Conservation (phyloP, 495 filamentous ascomycete species). For the Aspergillus saccharolyticus region DNA sequence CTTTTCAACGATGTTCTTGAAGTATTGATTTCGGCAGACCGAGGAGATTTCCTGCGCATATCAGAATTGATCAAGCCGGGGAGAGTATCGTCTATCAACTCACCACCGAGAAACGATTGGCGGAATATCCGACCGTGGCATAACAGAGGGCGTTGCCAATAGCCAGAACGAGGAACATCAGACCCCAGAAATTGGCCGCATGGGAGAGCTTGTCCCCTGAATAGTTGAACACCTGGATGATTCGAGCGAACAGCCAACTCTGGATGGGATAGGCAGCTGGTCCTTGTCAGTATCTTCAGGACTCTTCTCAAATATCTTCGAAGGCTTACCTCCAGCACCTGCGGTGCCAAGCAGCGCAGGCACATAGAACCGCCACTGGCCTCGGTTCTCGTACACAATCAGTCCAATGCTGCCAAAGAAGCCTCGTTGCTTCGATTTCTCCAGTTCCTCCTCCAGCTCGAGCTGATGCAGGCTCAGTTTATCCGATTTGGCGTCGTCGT, state of each 20-base stretch:
- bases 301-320: constrained; percentile 26
- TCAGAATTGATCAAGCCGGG: neutral
- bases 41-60: constrained; percentile 9
- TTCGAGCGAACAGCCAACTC: constrained; percentile 32
- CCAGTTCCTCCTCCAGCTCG: constrained; percentile 40
- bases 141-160: constrained; percentile 48
- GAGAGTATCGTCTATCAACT: neutral
- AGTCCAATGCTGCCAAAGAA: constrained; percentile 40
- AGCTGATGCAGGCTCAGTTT: neutral
- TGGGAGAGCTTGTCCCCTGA: constrained; percentile 23
- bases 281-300: neutral
- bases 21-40: constrained; percentile 55
- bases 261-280: constrained; percentile 41
- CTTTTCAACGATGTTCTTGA: constrained; percentile 52
- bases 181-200: constrained; percentile 55
- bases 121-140: constrained; percentile 47
- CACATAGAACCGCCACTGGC: constrained; percentile 42
- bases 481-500: constrained; percentile 37
- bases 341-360: constrained; percentile 42
- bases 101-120: constrained; percentile 40
- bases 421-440: constrained; percentile 24
- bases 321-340: constrained; percentile 45
- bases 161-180: constrained; percentile 61
- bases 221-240: constrained; percentile 34
- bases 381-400: constrained; percentile 45